A percentile compares a stretch with the other conserved stretches of the same genome.
Conservation (phyloP, 495 filamentous ascomycete genomes). For the Neurospora hispaniola region DNA sequence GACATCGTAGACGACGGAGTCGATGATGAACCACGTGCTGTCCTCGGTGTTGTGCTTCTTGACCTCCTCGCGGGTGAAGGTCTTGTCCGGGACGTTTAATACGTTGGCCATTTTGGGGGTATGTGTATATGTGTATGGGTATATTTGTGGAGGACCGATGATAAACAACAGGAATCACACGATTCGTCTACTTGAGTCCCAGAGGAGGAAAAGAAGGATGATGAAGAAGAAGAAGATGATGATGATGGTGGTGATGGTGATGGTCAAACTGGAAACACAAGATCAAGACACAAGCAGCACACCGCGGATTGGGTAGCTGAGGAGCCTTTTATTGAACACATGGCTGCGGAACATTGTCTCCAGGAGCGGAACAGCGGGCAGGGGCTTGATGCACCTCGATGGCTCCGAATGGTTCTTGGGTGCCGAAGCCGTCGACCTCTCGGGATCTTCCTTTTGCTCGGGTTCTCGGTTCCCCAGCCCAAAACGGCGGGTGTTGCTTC, state of each 20-base stretch:
- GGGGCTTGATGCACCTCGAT: not conserved
- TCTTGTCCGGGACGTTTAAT: conserved; percentile 25
- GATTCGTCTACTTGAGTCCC: not conserved
- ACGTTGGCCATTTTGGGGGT: not conserved
- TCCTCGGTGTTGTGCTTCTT: conserved; percentile 76
- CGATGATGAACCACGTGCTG: conserved; percentile 70
- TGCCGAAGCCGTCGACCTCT: not conserved
- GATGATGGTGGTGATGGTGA: not conserved
- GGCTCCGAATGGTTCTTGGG: not conserved
- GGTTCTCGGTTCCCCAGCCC: not conserved
- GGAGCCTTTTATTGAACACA: not conserved
- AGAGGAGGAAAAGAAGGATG: not conserved
- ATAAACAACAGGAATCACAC: not conserved
- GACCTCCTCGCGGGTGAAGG: conserved; percentile 65
- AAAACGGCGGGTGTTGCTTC: not conserved
- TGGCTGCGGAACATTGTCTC: not conserved
- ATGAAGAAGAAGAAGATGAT: not conserved
- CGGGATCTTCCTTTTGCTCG: not conserved
- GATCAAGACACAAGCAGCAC: not conserved
- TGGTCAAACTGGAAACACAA: not conserved
- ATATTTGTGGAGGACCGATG: not conserved
- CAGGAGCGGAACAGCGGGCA: not conserved
- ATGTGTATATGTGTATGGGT: not conserved
- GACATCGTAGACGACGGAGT: conserved; percentile 86
- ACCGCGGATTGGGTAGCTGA: not conserved